Evolutionary conservation across 148 eudicot species (phyloP).

Genomic region (Cornus florida): DNA sequence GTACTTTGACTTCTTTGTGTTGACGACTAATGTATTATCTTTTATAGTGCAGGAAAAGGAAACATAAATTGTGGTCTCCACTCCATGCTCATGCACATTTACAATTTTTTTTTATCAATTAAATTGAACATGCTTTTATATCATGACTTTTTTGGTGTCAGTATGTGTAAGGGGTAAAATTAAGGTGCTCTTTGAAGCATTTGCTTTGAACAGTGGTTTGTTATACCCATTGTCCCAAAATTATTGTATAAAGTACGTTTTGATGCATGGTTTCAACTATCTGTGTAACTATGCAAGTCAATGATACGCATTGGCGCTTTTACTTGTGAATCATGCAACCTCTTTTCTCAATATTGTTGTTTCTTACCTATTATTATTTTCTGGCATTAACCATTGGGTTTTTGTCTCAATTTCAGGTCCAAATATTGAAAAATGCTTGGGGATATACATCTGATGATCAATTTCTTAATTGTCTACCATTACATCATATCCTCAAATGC

Average conservation of each 20-base stretch:
- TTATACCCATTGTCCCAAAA: too few relatives aligned
- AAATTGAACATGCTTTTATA: not conserved
- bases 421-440: slow-evolving; percentile 85
- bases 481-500: slow-evolving; percentile 87
- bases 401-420: slow-evolving; percentile 60
- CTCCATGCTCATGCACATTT: not conserved
- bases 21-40: not conserved
- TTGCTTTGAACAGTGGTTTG: not conserved
- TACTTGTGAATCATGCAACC: not conserved
- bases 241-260: not conserved
- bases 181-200: not conserved
- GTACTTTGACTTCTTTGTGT: not conserved
- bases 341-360: not conserved
- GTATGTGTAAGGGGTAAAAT: not conserved
- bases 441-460: slow-evolving; percentile 74
- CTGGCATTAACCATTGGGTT: not conserved
- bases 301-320: slow-evolving; percentile 2
- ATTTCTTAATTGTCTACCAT: slow-evolving; percentile 89
- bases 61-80: not conserved
- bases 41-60: not conserved
- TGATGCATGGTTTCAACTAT: not conserved
- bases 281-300: not conserved
- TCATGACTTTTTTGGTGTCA: not conserved
- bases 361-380: not conserved
- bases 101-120: not conserved